A percentile compares a stretch with the other conserved stretches of the same genome.
phyloP scores from a whole-genome alignment of 2,329 filamentous ascomycete genomes.

The Venturia nashicola region DNA sequence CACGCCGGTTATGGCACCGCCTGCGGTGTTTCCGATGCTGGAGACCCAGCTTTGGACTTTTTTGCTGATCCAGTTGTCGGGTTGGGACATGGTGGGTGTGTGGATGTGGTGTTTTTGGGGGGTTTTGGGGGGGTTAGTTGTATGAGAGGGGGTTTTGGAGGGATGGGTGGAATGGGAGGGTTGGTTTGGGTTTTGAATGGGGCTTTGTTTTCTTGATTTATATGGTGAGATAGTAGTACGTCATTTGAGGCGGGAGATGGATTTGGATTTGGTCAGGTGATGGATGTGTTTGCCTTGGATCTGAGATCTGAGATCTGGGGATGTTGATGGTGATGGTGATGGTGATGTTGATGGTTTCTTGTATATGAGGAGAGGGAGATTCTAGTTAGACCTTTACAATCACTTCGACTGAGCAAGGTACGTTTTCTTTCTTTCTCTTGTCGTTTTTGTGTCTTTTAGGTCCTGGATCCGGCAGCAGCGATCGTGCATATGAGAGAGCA shows the following conservation, averaged over 20 bases:
- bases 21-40: conserved; percentile 31
- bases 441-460: neutral
- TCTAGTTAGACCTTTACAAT: neutral
- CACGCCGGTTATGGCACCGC: conserved; percentile 29
- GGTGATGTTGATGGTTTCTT: too few relatives aligned
- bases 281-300: neutral
- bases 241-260: neutral
- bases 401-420: neutral
- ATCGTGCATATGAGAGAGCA: neutral
- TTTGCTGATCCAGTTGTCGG: conserved; percentile 34
- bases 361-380: neutral
- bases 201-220: neutral
- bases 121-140: neutral
- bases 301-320: neutral
- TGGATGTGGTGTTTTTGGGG: neutral
- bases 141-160: neutral
- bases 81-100: conserved; percentile 15
- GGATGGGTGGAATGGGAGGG: neutral
- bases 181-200: neutral
- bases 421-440: neutral
- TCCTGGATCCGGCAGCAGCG: neutral
- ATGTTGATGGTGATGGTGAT: too few relatives aligned
- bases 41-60: conserved; percentile 30
- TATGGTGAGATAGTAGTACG: neutral
- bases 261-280: neutral